Evolutionary conservation across 2,329 filamentous ascomycete genomes (phyloP).

Genomic region (Colletotrichum brevisporum): DNA sequence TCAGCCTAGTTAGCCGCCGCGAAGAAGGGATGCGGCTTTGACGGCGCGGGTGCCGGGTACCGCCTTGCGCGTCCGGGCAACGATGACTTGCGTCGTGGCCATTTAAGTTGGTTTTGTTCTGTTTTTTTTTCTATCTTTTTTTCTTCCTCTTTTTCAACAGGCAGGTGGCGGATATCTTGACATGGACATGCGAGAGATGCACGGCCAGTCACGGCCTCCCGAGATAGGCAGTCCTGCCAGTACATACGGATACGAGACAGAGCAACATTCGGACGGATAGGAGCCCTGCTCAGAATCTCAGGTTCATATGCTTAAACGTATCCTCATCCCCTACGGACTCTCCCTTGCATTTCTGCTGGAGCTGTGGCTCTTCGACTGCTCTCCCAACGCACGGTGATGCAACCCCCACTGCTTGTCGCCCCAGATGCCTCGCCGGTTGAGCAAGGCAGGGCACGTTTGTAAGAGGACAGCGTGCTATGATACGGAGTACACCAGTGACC

Average conservation of each 20-base stretch:
- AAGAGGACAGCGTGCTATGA: conserved; percentile 3
- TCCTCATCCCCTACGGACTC: background rate
- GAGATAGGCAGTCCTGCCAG: background rate
- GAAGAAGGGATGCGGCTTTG: conserved; percentile 26
- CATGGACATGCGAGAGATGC: no score
- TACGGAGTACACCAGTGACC: background rate
- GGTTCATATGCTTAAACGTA: background rate
- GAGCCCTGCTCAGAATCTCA: background rate
- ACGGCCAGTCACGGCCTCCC: no score
- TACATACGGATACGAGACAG: background rate
- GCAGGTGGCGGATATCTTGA: no score
- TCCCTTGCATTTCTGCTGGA: background rate
- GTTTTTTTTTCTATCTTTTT: no score
- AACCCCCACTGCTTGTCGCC: background rate
- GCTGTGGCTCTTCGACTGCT: background rate
- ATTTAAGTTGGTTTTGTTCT: no score
- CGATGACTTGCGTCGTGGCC: background rate
- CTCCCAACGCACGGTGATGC: background rate
- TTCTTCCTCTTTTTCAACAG: no score
- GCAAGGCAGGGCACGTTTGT: conserved; percentile 4
- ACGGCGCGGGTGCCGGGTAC: conserved; percentile 4
- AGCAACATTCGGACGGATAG: background rate
- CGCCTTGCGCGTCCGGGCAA: background rate
- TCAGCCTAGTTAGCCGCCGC: background rate
- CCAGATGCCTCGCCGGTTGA: background rate